Percentiles rank a stretch among this genome's conserved stretches.
Conservation (phyloP, 2,329 filamentous ascomycete species). For the Camillea tinctor region DNA sequence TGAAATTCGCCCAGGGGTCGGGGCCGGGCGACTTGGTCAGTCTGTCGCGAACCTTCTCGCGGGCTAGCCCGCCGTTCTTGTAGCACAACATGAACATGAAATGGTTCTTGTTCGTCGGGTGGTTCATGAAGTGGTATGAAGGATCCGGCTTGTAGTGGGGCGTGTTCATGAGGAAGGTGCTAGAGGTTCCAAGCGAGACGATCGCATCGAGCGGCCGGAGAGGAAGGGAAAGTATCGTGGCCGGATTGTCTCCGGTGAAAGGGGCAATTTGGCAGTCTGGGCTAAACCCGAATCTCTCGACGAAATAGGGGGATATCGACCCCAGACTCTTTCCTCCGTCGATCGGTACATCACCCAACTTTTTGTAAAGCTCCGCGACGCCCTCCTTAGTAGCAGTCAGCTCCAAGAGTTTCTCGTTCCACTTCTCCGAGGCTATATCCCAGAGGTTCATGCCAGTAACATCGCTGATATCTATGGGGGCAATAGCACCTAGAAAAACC, state of each 20-base stretch:
- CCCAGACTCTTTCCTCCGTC: conserved; percentile 83
- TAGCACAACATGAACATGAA: conserved; percentile 99
- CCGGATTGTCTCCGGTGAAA: conserved; percentile 94
- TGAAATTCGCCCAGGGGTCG: conserved; percentile 77
- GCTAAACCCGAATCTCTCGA: conserved; percentile 73
- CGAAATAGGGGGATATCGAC: conserved; percentile 74
- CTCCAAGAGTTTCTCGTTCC: conserved; percentile 72
- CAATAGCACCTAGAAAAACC: conserved; percentile 78
- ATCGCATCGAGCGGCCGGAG: conserved; percentile 87
- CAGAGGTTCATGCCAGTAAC: conserved; percentile 96
- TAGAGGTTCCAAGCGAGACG: conserved; percentile 90
- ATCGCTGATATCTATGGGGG: conserved; percentile 90
- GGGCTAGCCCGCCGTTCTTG: conserved; percentile 93
- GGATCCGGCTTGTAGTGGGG: conserved; percentile 87
- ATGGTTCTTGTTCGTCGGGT: conserved; percentile 82
- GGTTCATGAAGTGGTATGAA: conserved; percentile 96
- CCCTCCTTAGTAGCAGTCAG: conserved; percentile 64
- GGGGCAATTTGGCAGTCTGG: conserved; percentile 73
- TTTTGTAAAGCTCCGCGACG: conserved; percentile 64
- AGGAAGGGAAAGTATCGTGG: conserved; percentile 88
- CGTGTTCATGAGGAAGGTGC: conserved; percentile 97
- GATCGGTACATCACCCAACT: conserved; percentile 75
- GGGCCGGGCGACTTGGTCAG: conserved; percentile 57
- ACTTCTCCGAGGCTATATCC: conserved; percentile 75
- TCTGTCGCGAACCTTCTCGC: conserved; percentile 82